Base-by-base conservation (phyloP, 768 basidiomycete genomes). In the Boletus reticulatus region DNA sequence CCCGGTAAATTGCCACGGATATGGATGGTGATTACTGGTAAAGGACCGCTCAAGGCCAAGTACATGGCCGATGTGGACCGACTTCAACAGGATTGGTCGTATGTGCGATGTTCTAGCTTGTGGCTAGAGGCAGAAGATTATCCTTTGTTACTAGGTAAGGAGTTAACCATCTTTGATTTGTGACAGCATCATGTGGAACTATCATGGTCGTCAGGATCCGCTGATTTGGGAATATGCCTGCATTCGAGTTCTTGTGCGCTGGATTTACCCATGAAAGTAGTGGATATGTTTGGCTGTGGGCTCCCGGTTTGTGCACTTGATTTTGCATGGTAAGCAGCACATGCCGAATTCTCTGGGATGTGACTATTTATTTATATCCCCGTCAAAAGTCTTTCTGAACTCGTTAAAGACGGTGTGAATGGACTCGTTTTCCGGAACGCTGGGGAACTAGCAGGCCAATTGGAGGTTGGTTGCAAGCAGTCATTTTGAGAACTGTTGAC, bases 281-380 rank as follows among this genome's bases (percentile, higher is more conserved):
- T 99, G 8, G 97, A 99, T 70, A 98, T 98, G 96, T 98, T 98
- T 74, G 97, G 97, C 5, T 98, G 95, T 62, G 88, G 88, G 6
- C 76, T 98, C 53, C 96, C 96, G 0, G 97, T 98, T 9, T 89
- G 95, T 58, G 95, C 97, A 0, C 78, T 94, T 4, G 79, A 86
- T 47, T 99, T 96, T 66, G 74, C 78, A 41, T 96, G 92, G 94
- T 95, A 58, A n/a, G 83, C 62, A 13, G 29, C 31, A 31, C 55
- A 16, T 29, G 47, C 20, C n/a, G 39, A 50, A 42, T 51, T 20
- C 10, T 8, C n/a, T 27, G 24, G n/a, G 14, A 48, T 48, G 22
- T 52, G 38, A 38, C 19, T 43, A 48, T 32, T 59, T 53, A 45
- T 44, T 48, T 32, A 50, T 51, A 43, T 54, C 14, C 32, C 41